Evolutionary conservation across 1,284 basidiomycete species (phyloP), one percentile per base, ranked within the genome.

Genomic region (Irpex rosettiformis): DNA sequence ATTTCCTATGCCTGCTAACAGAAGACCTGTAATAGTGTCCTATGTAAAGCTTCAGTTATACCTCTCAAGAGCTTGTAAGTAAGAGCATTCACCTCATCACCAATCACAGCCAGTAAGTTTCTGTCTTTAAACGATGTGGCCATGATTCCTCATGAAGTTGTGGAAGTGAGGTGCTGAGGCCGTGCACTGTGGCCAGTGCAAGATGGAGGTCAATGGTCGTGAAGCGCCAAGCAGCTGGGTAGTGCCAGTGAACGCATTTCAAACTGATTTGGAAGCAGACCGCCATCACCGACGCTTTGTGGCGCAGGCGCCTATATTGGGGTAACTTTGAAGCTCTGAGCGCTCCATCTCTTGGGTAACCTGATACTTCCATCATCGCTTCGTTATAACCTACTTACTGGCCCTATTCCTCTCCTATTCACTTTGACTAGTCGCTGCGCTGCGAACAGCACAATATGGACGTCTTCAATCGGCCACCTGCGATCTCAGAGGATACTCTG

Each of bases 11-110:
- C 95, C 95, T 11, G 95, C 95, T 52, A 98, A 82, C 49, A 98
- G 82, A 18, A 97, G 81, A 43, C 95, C 95, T 0, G 95, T 98
- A 62, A 98, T 92, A 1, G 95, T 94, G 76, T 98, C 96, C 95
- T 97, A 68, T 16, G 45, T 6, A 42, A 52, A 10, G 29, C 18
- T 13, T 11, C 24, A 52, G 54, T 52, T 48, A 16, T 42, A 13
- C 11, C 43, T 8, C 8, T 24, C 27, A 18, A 45, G 21, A 30
- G 37, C n/a, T 22, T 5, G 28, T 3, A 25, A n/a, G 51, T 49
- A 8, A 10, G 40, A 33, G 24, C 11, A 67, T 78, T 55, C 66
- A 94, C 94, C 79, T 98, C 95, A 73, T 98, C 95, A 43, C 95
- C 96, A 62, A 98, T 97, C 67, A 95, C 93, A 28, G 95, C 94